Evolutionary conservation across 139 green algal genomes (phyloP).

Genomic region (Asterochloris erici): DNA sequence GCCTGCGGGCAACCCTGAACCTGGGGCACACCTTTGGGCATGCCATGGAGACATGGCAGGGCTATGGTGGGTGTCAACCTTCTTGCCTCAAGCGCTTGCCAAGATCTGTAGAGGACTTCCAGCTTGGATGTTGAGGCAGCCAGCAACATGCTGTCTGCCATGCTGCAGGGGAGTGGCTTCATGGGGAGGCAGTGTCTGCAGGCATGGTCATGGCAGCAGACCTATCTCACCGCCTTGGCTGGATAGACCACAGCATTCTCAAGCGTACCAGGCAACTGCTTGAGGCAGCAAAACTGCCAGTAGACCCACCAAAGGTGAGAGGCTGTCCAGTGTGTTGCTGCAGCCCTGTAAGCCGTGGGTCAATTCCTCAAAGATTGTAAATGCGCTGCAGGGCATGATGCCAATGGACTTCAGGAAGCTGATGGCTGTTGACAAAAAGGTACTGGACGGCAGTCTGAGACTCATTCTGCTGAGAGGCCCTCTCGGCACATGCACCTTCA

Average conservation of each 20-base stretch:
- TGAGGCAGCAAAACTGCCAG: conserved; percentile 62
- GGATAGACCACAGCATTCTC: conserved; percentile 82
- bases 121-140: too few species aligned
- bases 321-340: background rate
- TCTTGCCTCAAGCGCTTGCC: background rate
- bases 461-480: conserved; percentile 92
- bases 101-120: background rate
- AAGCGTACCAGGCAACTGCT: conserved; percentile 70
- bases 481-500: conserved; percentile 92
- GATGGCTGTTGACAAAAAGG: conserved; percentile 99
- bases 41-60: conserved; percentile 88
- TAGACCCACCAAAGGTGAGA: conserved; percentile 47
- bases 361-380: background rate
- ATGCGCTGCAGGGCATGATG: conserved; percentile 58
- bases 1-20: conserved; percentile 96
- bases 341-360: background rate
- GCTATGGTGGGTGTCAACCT: conserved; percentile 26
- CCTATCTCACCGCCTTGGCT: conserved; percentile 85
- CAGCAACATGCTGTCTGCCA: background rate
- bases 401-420: conserved; percentile 74
- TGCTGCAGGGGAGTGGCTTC: conserved; percentile 69
- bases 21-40: conserved; percentile 99
- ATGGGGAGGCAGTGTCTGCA: conserved; percentile 92
- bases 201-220: conserved; percentile 96
- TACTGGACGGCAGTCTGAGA: conserved; percentile 80